Percentiles rank a stretch among this genome's conserved stretches.
These are phyloP conservation scores for Marchantia paleacea DNA, from an alignment of 225 moss, liverwort and hornwort genomes.

Conservation along the genomic window DNA sequence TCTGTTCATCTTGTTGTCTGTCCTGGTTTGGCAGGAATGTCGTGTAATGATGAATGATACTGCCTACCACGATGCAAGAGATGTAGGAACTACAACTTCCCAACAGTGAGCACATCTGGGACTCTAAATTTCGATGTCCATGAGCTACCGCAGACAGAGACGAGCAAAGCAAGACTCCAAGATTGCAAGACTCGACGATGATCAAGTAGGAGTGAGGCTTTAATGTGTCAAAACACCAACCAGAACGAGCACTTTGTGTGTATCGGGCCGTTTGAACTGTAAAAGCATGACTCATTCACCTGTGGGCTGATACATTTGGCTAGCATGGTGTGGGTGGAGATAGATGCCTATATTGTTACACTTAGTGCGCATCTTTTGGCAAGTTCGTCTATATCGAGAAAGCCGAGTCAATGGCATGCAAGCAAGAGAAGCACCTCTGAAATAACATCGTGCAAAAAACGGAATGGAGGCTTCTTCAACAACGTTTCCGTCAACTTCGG, in stretches of 20 bases:
- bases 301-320: no score
- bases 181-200: neutral
- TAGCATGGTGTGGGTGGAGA: no score
- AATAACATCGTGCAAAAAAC: slow-evolving; percentile 83
- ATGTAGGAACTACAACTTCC: neutral
- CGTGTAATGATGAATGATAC: neutral
- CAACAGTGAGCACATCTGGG: neutral
- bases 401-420: neutral
- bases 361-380: no score
- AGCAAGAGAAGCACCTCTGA: slow-evolving; percentile 51
- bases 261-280: no score
- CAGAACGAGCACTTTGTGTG: no score
- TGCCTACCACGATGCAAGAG: neutral
- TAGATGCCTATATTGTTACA: no score
- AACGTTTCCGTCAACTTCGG: slow-evolving; percentile 72
- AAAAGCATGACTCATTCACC: no score
- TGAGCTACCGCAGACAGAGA: neutral
- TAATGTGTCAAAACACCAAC: no score
- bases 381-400: no score
- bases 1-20: neutral
- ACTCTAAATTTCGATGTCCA: neutral
- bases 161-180: neutral
- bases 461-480: slow-evolving; percentile 82
- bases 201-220: no score
- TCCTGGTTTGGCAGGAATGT: neutral